Percentiles rank a stretch among this genome's conserved stretches.
Conservation (phyloP, 2,329 filamentous ascomycete genomes). For the Albophoma yamanashiensis region DNA sequence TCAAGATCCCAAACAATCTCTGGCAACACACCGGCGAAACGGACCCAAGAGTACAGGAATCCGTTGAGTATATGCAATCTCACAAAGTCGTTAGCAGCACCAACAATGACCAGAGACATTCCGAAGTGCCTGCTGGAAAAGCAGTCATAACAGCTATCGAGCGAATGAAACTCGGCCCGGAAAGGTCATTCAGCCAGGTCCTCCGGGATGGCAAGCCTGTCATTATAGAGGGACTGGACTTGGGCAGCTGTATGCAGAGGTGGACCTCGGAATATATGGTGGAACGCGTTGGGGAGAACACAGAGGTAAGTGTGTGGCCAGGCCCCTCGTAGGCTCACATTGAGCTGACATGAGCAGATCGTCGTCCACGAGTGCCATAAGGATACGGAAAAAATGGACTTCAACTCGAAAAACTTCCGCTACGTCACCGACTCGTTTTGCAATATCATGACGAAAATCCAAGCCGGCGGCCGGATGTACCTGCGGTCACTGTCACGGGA, state of each 20-base stretch:
- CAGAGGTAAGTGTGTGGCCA: constrained; percentile 37
- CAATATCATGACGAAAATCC: constrained; percentile 51
- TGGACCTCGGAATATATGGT: constrained; percentile 65
- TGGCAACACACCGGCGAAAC: background rate
- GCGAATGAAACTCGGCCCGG: constrained; percentile 38
- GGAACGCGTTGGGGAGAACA: constrained; percentile 47
- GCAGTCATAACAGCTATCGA: constrained; percentile 28
- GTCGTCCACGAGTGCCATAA: constrained; percentile 58
- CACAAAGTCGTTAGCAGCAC: constrained; percentile 11
- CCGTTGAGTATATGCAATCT: constrained; percentile 15
- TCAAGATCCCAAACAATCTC: constrained; percentile 12
- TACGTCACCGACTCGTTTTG: constrained; percentile 61
- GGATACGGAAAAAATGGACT: constrained; percentile 57
- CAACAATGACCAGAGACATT: background rate
- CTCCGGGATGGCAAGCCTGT: constrained; percentile 42
- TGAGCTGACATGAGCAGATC: constrained; percentile 36
- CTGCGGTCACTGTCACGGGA: constrained; percentile 65
- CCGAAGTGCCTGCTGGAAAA: constrained; percentile 1
- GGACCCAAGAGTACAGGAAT: background rate
- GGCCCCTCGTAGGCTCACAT: background rate
- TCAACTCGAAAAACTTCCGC: constrained; percentile 71
- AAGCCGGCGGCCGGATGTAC: constrained; percentile 55
- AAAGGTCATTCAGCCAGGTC: constrained; percentile 48
- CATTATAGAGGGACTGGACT: constrained; percentile 52
- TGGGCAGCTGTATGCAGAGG: constrained; percentile 54